phyloP scores from a whole-genome alignment of 208 protist genomes.

The Crithidia thermophila region DNA sequence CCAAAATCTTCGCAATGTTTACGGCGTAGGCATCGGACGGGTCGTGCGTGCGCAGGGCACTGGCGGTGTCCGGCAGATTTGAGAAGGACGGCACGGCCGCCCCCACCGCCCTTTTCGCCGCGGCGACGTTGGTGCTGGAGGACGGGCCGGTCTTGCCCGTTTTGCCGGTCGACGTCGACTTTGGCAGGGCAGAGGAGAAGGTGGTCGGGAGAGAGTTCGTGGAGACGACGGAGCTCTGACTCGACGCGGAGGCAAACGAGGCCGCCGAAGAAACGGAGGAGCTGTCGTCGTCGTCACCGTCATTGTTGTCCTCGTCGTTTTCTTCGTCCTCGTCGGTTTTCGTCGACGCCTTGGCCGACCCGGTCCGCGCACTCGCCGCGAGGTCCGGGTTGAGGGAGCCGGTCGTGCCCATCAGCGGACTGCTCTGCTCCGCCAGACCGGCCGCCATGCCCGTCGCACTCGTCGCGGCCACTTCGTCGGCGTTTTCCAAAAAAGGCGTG shows the following conservation, averaged over 20 bases:
- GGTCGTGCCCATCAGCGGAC: neutral
- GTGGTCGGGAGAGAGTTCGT: neutral
- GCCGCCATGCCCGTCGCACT: neutral
- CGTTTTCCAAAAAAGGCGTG: neutral
- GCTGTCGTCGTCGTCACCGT: constrained; percentile 16
- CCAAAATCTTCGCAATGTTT: constrained; percentile 18
- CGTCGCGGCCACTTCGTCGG: neutral
- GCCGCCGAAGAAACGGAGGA: constrained; percentile 8
- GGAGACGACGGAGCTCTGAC: constrained; percentile 16
- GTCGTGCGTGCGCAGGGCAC: constrained; percentile 8
- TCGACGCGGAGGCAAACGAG: constrained; percentile 4
- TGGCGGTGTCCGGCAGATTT: neutral
- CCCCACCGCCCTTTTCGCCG: constrained; percentile 1
- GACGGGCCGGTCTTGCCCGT: constrained; percentile 1
- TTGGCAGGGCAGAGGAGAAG: constrained; percentile 4
- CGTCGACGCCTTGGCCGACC: neutral
- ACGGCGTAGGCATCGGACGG: constrained; percentile 18
- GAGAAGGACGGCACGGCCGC: constrained; percentile 5
- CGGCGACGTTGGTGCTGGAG: neutral
- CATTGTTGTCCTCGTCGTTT: neutral
- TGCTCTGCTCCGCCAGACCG: too few species aligned
- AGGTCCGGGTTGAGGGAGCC: neutral
- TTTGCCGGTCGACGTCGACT: neutral
- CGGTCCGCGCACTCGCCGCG: neutral
- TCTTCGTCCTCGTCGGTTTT: neutral